Conservation (phyloP, 805 yeast genomes). For the Nakazawaea ishiwadae region DNA sequence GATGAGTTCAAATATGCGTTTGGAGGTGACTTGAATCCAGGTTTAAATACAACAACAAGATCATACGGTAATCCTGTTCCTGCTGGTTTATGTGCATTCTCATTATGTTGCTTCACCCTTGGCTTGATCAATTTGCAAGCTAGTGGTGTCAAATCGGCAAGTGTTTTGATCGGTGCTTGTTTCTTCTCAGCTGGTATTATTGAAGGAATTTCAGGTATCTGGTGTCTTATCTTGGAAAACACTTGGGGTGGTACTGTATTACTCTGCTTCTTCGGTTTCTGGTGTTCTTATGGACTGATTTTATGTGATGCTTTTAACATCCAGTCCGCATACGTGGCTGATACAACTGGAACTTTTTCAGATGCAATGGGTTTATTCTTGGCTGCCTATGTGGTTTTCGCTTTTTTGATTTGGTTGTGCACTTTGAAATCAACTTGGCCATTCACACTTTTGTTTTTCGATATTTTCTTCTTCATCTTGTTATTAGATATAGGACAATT, state of each 20-base stretch:
- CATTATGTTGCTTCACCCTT: conserved; percentile 40
- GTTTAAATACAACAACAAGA: conserved; percentile 25
- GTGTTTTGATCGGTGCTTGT: conserved; percentile 39
- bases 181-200: conserved; percentile 47
- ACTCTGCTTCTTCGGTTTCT: conserved; percentile 51
- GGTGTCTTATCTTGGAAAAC: conserved; percentile 47
- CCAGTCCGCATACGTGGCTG: conserved; percentile 32
- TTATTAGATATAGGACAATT: conserved; percentile 40
- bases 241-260: conserved; percentile 54
- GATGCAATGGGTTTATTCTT: conserved; percentile 46
- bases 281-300: conserved; percentile 45
- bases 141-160: conserved; percentile 37
- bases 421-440: conserved; percentile 46
- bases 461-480: conserved; percentile 41
- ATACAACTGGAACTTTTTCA: conserved; percentile 19
- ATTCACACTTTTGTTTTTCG: conserved; percentile 33
- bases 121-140: conserved; percentile 45
- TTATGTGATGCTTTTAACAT: conserved; percentile 40
- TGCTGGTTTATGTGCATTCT: conserved; percentile 46
- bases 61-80: conserved; percentile 46
- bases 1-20: conserved; percentile 59
- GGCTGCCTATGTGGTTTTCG: conserved; percentile 48
- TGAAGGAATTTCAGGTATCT: conserved; percentile 45
- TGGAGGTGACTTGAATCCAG: conserved; percentile 51
- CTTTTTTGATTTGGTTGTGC: conserved; percentile 39